A percentile compares a stretch with the other conserved stretches of the same genome.
phyloP scores from a whole-genome alignment of 2,329 filamentous ascomycete species.

The Dactylonectria macrodidyma region DNA sequence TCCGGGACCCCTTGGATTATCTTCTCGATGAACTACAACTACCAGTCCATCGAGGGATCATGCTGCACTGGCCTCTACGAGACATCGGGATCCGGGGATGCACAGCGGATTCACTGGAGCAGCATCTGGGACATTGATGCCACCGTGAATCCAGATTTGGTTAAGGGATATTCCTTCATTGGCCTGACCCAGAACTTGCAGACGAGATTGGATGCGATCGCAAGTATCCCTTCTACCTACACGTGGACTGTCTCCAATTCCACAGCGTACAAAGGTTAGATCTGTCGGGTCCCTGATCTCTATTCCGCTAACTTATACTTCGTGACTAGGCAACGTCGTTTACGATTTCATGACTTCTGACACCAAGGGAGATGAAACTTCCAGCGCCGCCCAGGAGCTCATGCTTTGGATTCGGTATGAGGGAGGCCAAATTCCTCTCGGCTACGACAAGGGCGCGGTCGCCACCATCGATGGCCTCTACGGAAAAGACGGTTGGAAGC shows the following conservation, averaged over 20 bases:
- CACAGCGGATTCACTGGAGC: conserved; percentile 31
- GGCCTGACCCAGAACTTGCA: conserved; percentile 33
- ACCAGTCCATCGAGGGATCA: conserved; percentile 32
- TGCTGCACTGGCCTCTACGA: conserved; percentile 34
- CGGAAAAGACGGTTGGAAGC: conserved; percentile 37
- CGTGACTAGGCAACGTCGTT: conserved; percentile 30
- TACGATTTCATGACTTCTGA: conserved; percentile 41
- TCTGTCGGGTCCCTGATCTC: background rate
- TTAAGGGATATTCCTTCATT: conserved; percentile 39
- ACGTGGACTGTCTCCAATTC: conserved; percentile 24
- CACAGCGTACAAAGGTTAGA: conserved; percentile 38
- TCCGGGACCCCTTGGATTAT: conserved; percentile 36
- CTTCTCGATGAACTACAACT: conserved; percentile 42
- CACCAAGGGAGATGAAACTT: conserved; percentile 34
- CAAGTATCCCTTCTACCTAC: conserved; percentile 33
- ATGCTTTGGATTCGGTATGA: conserved; percentile 38
- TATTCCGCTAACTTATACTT: background rate
- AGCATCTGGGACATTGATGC: conserved; percentile 37
- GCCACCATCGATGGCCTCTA: conserved; percentile 37
- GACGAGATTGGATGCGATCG: conserved; percentile 30
- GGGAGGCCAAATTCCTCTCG: conserved; percentile 35
- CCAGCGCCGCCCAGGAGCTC: conserved; percentile 32
- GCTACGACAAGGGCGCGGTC: conserved; percentile 32
- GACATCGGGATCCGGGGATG: conserved; percentile 23
- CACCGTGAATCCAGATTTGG: conserved; percentile 13